These are phyloP conservation scores for Colletotrichum endophyticum DNA, from an alignment of 2,329 filamentous ascomycete genomes.

Conservation along the genomic window DNA sequence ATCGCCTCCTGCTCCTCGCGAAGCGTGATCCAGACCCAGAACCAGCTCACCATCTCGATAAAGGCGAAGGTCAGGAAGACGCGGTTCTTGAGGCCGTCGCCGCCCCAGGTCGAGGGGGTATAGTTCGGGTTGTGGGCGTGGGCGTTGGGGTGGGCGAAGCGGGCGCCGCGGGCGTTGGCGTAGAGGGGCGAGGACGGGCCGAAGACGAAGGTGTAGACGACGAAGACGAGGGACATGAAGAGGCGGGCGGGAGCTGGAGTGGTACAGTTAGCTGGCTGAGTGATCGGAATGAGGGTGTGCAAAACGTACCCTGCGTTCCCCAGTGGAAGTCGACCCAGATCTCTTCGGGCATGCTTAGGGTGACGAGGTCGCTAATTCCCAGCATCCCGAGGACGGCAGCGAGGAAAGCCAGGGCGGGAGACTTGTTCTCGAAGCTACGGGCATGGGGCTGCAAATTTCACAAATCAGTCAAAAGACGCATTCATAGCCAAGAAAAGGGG, in stretches of 20 bases:
- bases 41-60: conserved; percentile 83
- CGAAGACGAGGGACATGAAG: conserved; percentile 63
- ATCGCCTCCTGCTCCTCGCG: conserved; percentile 65
- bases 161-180: conserved; percentile 31
- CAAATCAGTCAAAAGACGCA: background rate
- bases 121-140: conserved; percentile 38
- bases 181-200: conserved; percentile 55
- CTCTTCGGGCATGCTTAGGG: conserved; percentile 72
- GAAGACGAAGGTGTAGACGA: conserved; percentile 70
- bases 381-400: conserved; percentile 68
- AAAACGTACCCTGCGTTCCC: conserved; percentile 63
- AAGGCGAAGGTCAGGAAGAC: conserved; percentile 86
- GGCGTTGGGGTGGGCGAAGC: conserved; percentile 39
- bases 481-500: no score
- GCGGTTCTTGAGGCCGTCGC: conserved; percentile 79
- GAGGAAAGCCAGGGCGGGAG: conserved; percentile 76
- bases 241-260: conserved; percentile 66
- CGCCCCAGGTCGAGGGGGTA: conserved; percentile 50
- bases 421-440: conserved; percentile 70
- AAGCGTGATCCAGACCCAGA: conserved; percentile 80
- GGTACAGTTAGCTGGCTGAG: background rate
- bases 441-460: conserved; percentile 59
- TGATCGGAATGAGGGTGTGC: conserved; percentile 33
- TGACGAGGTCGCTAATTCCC: conserved; percentile 68
- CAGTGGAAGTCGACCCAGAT: conserved; percentile 67